A percentile compares a stretch with the other conserved stretches of the same genome.
phyloP scores from a whole-genome alignment of 306 rosid species.

The Senna siamea region DNA sequence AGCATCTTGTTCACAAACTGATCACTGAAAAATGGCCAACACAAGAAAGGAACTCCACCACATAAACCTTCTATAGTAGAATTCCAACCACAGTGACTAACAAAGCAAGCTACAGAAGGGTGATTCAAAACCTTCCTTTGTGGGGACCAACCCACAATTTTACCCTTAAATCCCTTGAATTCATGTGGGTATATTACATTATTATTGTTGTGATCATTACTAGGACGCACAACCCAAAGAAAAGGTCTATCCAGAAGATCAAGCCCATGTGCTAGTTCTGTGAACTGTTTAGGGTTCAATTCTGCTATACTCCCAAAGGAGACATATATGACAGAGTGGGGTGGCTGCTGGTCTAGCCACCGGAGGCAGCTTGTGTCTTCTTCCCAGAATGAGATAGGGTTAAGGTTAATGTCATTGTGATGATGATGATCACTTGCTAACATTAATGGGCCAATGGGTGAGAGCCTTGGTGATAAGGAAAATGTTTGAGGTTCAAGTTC shows the following conservation, averaged over 20 bases:
- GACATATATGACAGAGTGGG: slow-evolving; percentile 25
- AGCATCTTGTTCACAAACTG: not conserved
- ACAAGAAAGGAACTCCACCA: slow-evolving; percentile 34
- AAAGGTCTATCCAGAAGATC: slow-evolving; percentile 28
- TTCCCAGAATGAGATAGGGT: slow-evolving; percentile 16
- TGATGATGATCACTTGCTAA: slow-evolving; percentile 21
- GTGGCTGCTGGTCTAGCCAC: slow-evolving; percentile 29
- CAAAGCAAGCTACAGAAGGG: slow-evolving; percentile 45
- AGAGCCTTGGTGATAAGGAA: slow-evolving; percentile 39
- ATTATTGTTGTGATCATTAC: not conserved
- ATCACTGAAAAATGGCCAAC: not conserved
- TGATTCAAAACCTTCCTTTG: slow-evolving; percentile 40
- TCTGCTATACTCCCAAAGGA: slow-evolving; percentile 25
- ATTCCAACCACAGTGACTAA: slow-evolving; percentile 53
- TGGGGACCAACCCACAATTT: slow-evolving; percentile 40
- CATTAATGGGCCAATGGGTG: slow-evolving; percentile 47
- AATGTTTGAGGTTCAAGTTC: slow-evolving; percentile 47
- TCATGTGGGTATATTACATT: slow-evolving; percentile 7
- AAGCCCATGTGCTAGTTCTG: slow-evolving; percentile 27
- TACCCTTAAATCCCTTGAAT: slow-evolving; percentile 19
- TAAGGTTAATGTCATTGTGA: not conserved
- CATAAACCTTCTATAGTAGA: slow-evolving; percentile 41
- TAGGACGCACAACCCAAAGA: slow-evolving; percentile 25
- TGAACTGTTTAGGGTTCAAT: slow-evolving; percentile 11
- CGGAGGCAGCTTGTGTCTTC: slow-evolving; percentile 4